These are phyloP conservation scores for Globisporangium nodosum DNA, from an alignment of 352 stramenopile genomes.

Conservation along the genomic window DNA sequence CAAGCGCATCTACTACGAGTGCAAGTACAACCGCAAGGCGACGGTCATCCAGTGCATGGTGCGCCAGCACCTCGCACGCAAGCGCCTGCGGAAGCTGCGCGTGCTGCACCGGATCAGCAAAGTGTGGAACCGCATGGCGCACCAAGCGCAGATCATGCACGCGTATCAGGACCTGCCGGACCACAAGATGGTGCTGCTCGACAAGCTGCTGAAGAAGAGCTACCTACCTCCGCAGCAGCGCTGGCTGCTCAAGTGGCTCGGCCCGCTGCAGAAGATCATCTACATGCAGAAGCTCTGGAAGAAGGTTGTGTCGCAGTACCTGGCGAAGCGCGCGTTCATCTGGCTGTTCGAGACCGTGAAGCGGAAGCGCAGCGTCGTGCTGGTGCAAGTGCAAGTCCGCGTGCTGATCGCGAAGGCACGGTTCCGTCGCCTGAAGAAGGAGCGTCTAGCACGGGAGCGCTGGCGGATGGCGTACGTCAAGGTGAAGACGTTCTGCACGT, in stretches of 20 bases:
- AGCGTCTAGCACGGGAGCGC: constrained; percentile 52
- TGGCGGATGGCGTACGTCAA: constrained; percentile 70
- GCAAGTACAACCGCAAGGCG: constrained; percentile 62
- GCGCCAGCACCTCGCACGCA: constrained; percentile 66
- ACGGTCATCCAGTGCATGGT: constrained; percentile 78
- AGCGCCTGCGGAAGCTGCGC: constrained; percentile 55
- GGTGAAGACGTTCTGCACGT: constrained; percentile 44
- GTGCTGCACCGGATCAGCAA: constrained; percentile 53
- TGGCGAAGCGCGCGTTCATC: constrained; percentile 76
- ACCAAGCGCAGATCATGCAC: constrained; percentile 68
- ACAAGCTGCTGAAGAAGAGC: constrained; percentile 66
- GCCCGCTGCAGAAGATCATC: constrained; percentile 71
- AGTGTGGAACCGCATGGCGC: constrained; percentile 58
- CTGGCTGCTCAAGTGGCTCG: constrained; percentile 84
- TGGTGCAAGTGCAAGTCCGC: constrained; percentile 62
- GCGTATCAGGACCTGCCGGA: constrained; percentile 70
- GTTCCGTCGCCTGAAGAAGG: constrained; percentile 59
- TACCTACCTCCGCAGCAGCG: constrained; percentile 57
- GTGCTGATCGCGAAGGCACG: constrained; percentile 60
- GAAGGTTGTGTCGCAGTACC: constrained; percentile 66
- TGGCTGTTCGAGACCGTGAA: constrained; percentile 67
- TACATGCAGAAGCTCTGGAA: constrained; percentile 86
- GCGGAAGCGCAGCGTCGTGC: constrained; percentile 51
- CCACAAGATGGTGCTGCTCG: constrained; percentile 81
- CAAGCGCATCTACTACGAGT: constrained; percentile 61